Conservation (phyloP, 148 eudicot genomes). For the Camellia granthamiana region DNA sequence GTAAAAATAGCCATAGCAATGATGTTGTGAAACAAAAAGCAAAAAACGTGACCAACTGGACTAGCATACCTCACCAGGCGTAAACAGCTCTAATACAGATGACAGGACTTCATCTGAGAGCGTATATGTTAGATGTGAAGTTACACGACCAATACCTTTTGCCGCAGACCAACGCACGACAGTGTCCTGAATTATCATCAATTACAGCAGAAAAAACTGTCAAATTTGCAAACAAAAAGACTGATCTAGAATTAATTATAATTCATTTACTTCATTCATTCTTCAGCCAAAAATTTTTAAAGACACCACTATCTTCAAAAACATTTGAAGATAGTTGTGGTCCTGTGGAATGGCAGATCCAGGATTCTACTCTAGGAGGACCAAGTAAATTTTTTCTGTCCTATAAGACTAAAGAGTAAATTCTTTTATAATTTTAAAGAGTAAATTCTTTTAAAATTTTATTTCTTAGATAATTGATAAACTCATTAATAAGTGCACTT, state of each 20-base stretch:
- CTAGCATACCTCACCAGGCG: slow-evolving; percentile 79
- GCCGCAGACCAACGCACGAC: slow-evolving; percentile 99
- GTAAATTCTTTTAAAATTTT: background rate
- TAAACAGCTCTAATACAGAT: slow-evolving; percentile 89
- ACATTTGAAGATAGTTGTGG: background rate
- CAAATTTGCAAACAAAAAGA: background rate
- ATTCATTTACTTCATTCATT: background rate
- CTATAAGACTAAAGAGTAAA: background rate
- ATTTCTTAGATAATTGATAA: background rate
- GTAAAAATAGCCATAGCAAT: background rate
- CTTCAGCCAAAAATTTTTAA: background rate
- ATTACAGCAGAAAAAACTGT: background rate
- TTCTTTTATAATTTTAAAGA: background rate
- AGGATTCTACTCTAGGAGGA: background rate
- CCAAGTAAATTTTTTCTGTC: background rate
- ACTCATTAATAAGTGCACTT: too few relatives aligned
- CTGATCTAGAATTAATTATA: background rate
- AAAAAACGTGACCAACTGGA: background rate
- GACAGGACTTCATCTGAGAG: slow-evolving; percentile 92
- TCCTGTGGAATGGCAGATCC: background rate
- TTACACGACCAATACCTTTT: slow-evolving; percentile 93
- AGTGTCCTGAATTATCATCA: slow-evolving; percentile 63
- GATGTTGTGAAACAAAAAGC: background rate
- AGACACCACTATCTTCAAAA: background rate
- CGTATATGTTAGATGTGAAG: slow-evolving; percentile 71